Base-by-base conservation (phyloP, 2,329 filamentous ascomycete genomes). In the Alternaria arbusti region DNA sequence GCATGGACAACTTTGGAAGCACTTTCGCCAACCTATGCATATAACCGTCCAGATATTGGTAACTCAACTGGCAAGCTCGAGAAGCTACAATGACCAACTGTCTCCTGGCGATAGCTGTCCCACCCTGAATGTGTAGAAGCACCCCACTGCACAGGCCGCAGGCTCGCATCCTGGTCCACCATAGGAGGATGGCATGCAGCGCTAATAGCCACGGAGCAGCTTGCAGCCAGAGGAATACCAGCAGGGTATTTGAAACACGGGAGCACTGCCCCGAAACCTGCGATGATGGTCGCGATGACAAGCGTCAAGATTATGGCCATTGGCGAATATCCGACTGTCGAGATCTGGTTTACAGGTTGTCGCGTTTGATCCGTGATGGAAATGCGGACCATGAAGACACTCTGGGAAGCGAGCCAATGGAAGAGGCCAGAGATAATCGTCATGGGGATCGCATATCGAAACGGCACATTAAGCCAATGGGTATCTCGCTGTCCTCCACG, bases 351-450 rank as follows among this genome's bases (percentile, higher is more conserved):
- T 5, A 40, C n/a, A 17, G 36, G 9, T 40, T 40, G n/a, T 17
- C 36, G 36, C 36, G 36, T 6, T 6, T 40, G n/a, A 40, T 40
- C 36, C 3, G n/a, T 40, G 5, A 40, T 40, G 0, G n/a, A 40
- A 6, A 40, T 40, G 9, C n/a, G n/a, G 20, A 80, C 78, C 8
- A 84, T 63, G 68, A 84, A 85, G 11, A 85, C 55, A 23, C 73
- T 77, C 52, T 84, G 80, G 1, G 82, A 83, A 5, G 81, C 71
- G 1, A 84, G 73, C 82, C 81, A 84, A 58, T 84, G 83, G 11
- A 84, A 63, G 0, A 79, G 11, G 0, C 70, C 72, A 0, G 78
- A 81, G 0, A 74, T 1, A 0, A 71, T 44, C 15, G 79, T 70
- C 3, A 84, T 66, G 0, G 82, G 82, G 2, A 82, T 44, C 0